Evolutionary conservation across 2,329 filamentous ascomycete genomes (phyloP), one percentile per base, ranked within the genome.

Genomic region (Fusarium azukiicola): DNA sequence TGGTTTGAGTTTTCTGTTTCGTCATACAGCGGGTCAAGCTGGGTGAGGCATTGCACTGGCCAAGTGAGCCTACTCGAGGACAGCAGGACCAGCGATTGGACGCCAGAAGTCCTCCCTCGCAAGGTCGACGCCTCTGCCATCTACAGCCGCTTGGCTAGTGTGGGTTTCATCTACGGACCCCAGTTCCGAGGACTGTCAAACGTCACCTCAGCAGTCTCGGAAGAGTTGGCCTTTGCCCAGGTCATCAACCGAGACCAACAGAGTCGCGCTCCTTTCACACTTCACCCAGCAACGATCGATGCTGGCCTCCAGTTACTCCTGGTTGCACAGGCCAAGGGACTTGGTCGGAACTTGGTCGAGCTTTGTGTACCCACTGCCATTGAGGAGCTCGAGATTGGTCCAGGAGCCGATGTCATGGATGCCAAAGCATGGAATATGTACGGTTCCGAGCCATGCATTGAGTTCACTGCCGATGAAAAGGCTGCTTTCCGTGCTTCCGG

Each of bases 1-100:
- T 79, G 77, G 77, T 79, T 64, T 27, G 47, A 54, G 14, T 78
- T 79, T 17, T 67, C 71, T 5, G 46, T 79, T 19, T 67, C 71
- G 0, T 79, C 77, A 1, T 76, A 71, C 7, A 72, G 74, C 7
- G 73, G 75, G 0, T 72, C 74, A 21, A 7, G 50, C 3, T 78
- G 77, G 77, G 69, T 70, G 21, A 78, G 66, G 61, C 71, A 79
- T 21, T 78, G 77, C 5, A 64, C 67, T 9, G 75, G 77, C 3
- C 71, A 69, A 17, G 75, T 78, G 13, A 61, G 72, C 69, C 17
- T 74, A 8, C 69, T 72, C 8, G 23, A 47, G 6, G 58, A 23
- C 2, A 23, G 3, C 10, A 63, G 27, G 5, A 9, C 5, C 13
- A 58, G 67, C 21, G 21, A 23, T 8, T 74, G 67, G 74, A 13